phyloP scores from a whole-genome alignment of 768 basidiomycete genomes.

The Cystofilobasidium bisporidii region DNA sequence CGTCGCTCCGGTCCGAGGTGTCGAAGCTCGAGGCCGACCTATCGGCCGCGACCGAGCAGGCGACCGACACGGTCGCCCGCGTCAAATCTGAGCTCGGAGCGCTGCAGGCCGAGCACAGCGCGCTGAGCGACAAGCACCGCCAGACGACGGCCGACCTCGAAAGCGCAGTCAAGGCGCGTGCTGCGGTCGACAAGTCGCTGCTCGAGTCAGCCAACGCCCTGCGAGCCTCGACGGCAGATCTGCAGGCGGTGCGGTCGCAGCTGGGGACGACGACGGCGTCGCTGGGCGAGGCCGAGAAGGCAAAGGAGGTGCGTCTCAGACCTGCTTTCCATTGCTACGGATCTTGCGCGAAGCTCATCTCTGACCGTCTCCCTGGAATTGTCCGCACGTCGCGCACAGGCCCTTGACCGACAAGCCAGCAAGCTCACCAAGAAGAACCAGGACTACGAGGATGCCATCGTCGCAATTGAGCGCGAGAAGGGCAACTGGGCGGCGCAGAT shows the following conservation, averaged over 20 bases:
- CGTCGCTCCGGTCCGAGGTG: constrained; percentile 57
- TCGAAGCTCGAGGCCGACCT: constrained; percentile 57
- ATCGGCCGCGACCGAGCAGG: constrained; percentile 52
- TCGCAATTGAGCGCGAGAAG: constrained; percentile 75
- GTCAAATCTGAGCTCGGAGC: constrained; percentile 67
- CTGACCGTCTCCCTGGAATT: neutral
- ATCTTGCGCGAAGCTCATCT: too few relatives aligned
- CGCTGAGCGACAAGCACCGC: constrained; percentile 53
- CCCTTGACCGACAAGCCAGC: constrained; percentile 64
- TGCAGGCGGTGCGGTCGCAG: constrained; percentile 57
- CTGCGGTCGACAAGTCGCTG: constrained; percentile 47
- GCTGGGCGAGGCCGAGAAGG: constrained; percentile 49
- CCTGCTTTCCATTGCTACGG: too few relatives aligned
- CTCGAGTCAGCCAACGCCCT: constrained; percentile 54
- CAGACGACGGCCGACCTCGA: constrained; percentile 43
- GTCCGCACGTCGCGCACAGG: constrained; percentile 50
- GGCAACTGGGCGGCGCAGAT: constrained; percentile 61
- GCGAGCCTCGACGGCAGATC: constrained; percentile 57
- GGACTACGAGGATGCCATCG: constrained; percentile 76
- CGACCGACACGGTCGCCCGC: constrained; percentile 59
- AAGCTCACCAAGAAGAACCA: constrained; percentile 65
- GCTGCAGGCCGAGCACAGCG: constrained; percentile 51
- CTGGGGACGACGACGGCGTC: constrained; percentile 60
- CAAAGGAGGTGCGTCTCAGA: constrained; percentile 63
- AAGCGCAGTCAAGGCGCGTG: constrained; percentile 41